phyloP scores from a whole-genome alignment of 371 early-diverging fungal species.

The Quaeritorhiza haematococci region DNA sequence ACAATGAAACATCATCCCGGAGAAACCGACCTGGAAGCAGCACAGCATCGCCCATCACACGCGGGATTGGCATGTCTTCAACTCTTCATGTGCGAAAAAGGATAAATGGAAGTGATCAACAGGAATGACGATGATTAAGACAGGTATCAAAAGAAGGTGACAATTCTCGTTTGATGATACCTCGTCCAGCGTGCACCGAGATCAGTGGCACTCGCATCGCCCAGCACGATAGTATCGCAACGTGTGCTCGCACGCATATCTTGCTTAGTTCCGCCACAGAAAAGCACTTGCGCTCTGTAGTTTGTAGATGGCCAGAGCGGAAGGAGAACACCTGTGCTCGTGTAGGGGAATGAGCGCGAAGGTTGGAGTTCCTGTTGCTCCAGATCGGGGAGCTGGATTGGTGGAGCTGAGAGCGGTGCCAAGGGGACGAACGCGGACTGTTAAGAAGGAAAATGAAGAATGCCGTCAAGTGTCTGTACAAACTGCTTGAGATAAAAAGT shows the following conservation, averaged over 20 bases:
- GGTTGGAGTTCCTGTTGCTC: conserved; percentile 1
- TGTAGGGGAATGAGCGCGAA: conserved; percentile 15
- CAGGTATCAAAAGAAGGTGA: too few species aligned
- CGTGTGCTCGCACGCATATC: conserved; percentile 7
- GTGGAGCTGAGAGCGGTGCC: too few species aligned
- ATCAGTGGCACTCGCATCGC: too few species aligned
- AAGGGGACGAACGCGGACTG: not conserved
- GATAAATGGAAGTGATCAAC: too few species aligned
- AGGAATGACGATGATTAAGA: too few species aligned
- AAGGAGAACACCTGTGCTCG: conserved; percentile 40
- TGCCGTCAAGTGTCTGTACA: not conserved
- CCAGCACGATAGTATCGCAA: too few species aligned
- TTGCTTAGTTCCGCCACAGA: conserved; percentile 51
- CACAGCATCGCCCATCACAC: conserved; percentile 21
- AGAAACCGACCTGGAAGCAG: conserved; percentile 10
- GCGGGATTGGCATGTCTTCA: conserved; percentile 14
- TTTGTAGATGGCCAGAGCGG: conserved; percentile 50
- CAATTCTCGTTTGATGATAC: too few species aligned
- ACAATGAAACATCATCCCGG: too few species aligned
- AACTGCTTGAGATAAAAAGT: too few species aligned
- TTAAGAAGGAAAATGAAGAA: not conserved
- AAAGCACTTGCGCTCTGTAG: conserved; percentile 52
- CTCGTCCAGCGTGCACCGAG: too few species aligned
- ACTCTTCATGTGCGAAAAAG: too few species aligned
- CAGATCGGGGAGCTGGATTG: conserved; percentile 13